A percentile compares a stretch with the other conserved stretches of the same genome.
Evolutionary conservation across 2,329 filamentous ascomycete genomes (phyloP).

Genomic region (Zopfia rhizophila): DNA sequence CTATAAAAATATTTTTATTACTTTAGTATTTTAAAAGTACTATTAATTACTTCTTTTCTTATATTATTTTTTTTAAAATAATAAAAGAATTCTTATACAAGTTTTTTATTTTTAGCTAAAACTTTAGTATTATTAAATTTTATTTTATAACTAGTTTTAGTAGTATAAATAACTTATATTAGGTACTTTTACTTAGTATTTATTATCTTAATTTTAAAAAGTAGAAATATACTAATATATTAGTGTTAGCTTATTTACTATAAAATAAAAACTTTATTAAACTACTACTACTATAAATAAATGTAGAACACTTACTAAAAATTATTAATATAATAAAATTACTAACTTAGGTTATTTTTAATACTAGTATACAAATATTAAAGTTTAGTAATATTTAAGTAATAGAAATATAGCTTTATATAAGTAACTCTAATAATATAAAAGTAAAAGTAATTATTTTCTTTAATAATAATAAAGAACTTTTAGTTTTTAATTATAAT

Average conservation of each 20-base stretch:
- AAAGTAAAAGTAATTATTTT: conserved; percentile 60
- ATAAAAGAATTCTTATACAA: conserved; percentile 72
- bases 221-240: conserved; percentile 73
- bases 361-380: conserved; percentile 76
- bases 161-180: conserved; percentile 72
- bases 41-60: conserved; percentile 71
- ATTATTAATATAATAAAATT: conserved; percentile 54
- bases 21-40: conserved; percentile 63
- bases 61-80: conserved; percentile 69
- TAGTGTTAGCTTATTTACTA: conserved; percentile 70
- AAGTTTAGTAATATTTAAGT: conserved; percentile 63
- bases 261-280: conserved; percentile 50
- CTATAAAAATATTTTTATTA: conserved; percentile 61
- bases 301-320: conserved; percentile 58
- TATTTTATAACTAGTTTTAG: conserved; percentile 73
- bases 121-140: conserved; percentile 62
- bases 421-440: conserved; percentile 56
- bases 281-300: conserved; percentile 30
- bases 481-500: conserved; percentile 63
- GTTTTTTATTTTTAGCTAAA: conserved; percentile 74
- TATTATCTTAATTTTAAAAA: conserved; percentile 64
- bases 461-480: conserved; percentile 66
- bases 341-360: conserved; percentile 69
- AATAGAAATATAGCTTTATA: conserved; percentile 61
- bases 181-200: conserved; percentile 67